These are phyloP conservation scores for Lomentospora prolificans DNA, from an alignment of 2,329 filamentous ascomycete genomes.

Conservation along the genomic window DNA sequence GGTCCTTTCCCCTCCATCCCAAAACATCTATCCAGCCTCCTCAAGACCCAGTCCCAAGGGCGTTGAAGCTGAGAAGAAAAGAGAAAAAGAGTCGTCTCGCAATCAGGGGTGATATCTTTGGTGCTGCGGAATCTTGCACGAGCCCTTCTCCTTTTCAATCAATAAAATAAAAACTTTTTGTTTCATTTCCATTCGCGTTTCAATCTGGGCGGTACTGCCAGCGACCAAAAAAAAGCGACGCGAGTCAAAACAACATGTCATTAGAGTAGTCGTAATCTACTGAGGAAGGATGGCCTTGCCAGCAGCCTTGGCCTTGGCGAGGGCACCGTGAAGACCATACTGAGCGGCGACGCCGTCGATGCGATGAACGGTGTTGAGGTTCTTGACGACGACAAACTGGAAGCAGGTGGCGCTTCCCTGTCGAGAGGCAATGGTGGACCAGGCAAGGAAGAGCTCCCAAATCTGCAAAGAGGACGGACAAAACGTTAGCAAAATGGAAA, in stretches of 20 bases:
- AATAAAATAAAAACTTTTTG: background rate
- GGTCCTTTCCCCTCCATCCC: background rate
- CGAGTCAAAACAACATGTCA: background rate
- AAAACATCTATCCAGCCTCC: background rate
- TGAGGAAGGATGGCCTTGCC: constrained; percentile 6
- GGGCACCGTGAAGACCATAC: constrained; percentile 57
- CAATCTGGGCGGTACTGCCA: background rate
- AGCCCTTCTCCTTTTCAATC: too few species aligned
- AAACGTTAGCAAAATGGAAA: constrained; percentile 13
- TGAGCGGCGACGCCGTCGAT: constrained; percentile 63
- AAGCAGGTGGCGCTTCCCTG: constrained; percentile 79
- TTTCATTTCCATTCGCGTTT: background rate
- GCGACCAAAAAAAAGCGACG: background rate
- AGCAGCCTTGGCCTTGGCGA: constrained; percentile 19
- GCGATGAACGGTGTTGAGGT: constrained; percentile 78
- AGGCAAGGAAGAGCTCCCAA: constrained; percentile 87
- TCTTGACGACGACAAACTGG: constrained; percentile 82
- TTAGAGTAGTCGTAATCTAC: constrained; percentile 2
- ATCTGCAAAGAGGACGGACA: constrained; percentile 42
- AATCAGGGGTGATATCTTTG: background rate
- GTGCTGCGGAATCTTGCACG: background rate
- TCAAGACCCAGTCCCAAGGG: background rate
- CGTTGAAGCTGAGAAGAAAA: background rate
- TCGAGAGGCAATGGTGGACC: constrained; percentile 72
- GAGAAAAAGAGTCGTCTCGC: background rate